phyloP scores from a whole-genome alignment of 1,139 yeast species.

The Lodderomyces theae region DNA sequence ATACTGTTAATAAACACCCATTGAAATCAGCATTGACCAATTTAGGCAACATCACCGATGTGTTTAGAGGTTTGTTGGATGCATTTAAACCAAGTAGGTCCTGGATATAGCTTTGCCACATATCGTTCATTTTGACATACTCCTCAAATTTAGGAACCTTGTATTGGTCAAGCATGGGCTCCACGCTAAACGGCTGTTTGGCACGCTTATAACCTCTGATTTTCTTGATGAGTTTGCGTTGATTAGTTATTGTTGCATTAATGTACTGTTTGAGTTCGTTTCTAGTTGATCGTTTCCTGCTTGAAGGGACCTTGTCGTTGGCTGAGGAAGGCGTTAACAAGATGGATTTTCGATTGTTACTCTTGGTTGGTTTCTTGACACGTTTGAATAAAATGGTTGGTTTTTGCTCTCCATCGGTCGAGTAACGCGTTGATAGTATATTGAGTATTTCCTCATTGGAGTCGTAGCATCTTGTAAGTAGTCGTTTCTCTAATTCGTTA shows the following conservation, averaged over 20 bases:
- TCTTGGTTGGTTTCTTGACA: constrained; percentile 5
- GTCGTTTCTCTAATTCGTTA: constrained; percentile 43
- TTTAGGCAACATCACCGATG: constrained; percentile 45
- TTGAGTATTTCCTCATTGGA: constrained; percentile 43
- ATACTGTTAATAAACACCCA: constrained; percentile 67
- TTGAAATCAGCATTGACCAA: constrained; percentile 80
- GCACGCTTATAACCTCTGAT: constrained; percentile 24
- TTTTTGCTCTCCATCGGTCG: constrained; percentile 56
- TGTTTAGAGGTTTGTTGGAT: constrained; percentile 11
- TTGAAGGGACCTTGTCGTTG: constrained; percentile 10
- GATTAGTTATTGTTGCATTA: constrained; percentile 33
- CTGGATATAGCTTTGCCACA: constrained; percentile 64
- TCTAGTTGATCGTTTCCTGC: constrained; percentile 35
- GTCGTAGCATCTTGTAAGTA: constrained; percentile 52
- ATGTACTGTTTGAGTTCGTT: constrained; percentile 46
- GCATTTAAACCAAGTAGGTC: constrained; percentile 45
- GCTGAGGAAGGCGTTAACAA: constrained; percentile 9
- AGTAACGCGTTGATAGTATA: constrained; percentile 55
- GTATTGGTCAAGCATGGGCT: constrained; percentile 29
- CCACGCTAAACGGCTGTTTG: constrained; percentile 25
- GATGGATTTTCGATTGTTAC: constrained; percentile 21
- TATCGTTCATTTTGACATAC: constrained; percentile 47
- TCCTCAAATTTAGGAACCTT: constrained; percentile 52
- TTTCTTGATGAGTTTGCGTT: constrained; percentile 34
- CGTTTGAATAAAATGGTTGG: constrained; percentile 46